Percentiles rank a stretch among this genome's conserved stretches.
These are phyloP conservation scores for Leishmania mexicana DNA, from an alignment of 208 protist genomes.

Conservation along the genomic window DNA sequence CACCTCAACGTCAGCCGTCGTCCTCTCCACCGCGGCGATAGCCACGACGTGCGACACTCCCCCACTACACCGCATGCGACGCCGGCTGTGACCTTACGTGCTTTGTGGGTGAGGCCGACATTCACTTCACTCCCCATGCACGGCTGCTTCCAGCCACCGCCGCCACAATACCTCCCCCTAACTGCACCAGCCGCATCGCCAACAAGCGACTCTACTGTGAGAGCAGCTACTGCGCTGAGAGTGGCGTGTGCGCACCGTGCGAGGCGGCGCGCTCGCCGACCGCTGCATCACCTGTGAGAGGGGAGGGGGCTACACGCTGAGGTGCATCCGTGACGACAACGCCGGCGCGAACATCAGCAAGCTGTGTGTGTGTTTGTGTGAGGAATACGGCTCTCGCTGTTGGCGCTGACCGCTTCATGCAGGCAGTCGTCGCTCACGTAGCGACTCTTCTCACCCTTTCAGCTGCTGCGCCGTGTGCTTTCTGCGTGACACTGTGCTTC, in stretches of 20 bases:
- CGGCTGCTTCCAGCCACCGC: not conserved
- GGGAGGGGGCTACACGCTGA: not conserved
- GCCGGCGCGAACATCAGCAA: not conserved
- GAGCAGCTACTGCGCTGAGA: not conserved
- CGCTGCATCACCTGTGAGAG: not conserved
- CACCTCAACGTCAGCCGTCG: not conserved
- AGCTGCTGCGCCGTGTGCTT: not conserved
- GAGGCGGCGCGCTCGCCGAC: not conserved
- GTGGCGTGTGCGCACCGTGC: not conserved
- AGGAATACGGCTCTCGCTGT: not conserved
- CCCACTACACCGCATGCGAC: not conserved
- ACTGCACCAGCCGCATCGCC: not conserved
- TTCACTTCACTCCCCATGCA: not conserved
- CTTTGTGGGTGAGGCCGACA: not conserved
- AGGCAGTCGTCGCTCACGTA: not conserved
- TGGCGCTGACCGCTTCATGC: not conserved
- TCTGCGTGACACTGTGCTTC: not conserved
- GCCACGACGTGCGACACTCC: not conserved
- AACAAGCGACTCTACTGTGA: not conserved
- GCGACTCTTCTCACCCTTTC: not conserved
- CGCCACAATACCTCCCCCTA: not conserved
- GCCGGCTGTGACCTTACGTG: not conserved
- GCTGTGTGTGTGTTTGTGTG: not conserved
- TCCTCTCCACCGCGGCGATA: not conserved
- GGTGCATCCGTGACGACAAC: not conserved